phyloP scores from a whole-genome alignment of 352 stramenopile species.

The Elongisporangium senticosum region DNA sequence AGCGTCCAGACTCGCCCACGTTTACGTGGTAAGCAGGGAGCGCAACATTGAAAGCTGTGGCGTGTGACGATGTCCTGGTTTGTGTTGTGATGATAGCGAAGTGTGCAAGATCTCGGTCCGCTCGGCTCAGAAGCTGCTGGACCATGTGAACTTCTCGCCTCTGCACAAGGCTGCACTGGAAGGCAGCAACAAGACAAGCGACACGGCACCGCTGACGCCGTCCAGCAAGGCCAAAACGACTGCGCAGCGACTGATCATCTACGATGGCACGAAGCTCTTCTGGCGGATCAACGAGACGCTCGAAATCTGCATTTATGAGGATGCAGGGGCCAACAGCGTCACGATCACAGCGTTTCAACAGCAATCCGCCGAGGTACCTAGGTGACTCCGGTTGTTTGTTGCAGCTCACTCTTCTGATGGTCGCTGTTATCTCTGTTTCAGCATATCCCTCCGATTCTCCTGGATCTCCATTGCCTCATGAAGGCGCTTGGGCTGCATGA shows the following conservation, averaged over 20 bases:
- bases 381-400: neutral
- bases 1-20: conserved; percentile 36
- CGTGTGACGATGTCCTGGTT: conserved; percentile 4
- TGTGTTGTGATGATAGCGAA: conserved; percentile 35
- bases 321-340: conserved; percentile 55
- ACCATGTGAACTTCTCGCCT: conserved; percentile 85
- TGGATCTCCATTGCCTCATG: conserved; percentile 51
- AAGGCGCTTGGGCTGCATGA: conserved; percentile 30
- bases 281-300: conserved; percentile 86
- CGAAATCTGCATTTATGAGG: conserved; percentile 81
- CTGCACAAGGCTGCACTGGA: conserved; percentile 80
- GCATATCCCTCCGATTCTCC: conserved; percentile 38
- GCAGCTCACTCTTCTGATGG: neutral
- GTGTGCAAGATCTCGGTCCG: conserved; percentile 87
- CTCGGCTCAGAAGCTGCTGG: conserved; percentile 81
- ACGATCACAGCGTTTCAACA: conserved; percentile 66
- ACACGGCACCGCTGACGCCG: conserved; percentile 11
- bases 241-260: conserved; percentile 56
- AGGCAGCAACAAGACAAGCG: conserved; percentile 15
- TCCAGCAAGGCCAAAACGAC: conserved; percentile 8
- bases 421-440: conserved; percentile 3
- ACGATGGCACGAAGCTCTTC: conserved; percentile 84
- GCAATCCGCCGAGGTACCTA: conserved; percentile 22
- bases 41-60: neutral
- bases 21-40: conserved; percentile 57